Evolutionary conservation across 305 asterid species (phyloP).

Genomic region (Stenogyne calaminthoides): DNA sequence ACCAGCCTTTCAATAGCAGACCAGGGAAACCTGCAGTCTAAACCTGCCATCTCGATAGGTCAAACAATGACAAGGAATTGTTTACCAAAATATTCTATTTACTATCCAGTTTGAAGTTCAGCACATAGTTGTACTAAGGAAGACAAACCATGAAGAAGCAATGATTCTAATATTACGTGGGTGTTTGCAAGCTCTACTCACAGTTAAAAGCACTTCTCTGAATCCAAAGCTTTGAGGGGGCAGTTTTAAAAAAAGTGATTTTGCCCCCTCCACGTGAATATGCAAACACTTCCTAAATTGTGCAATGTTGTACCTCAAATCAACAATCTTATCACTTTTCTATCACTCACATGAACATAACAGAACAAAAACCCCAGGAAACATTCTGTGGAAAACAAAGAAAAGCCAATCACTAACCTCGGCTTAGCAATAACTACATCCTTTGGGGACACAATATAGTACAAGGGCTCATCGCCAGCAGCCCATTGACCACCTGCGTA

Average conservation of each 20-base stretch:
- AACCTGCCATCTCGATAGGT: constrained; percentile 13
- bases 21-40: constrained; percentile 14
- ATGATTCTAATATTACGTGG: not conserved
- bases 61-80: constrained; percentile 2
- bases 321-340: not conserved
- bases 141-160: constrained; percentile 13
- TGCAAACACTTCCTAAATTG: not conserved
- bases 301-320: constrained; percentile 16
- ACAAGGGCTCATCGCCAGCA: constrained; percentile 96
- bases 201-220: too few species aligned
- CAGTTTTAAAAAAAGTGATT: too few species aligned
- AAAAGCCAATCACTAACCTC: constrained; percentile 57
- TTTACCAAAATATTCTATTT: constrained; percentile 13
- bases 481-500: constrained; percentile 99
- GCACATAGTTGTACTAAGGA: not conserved
- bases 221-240: too few species aligned
- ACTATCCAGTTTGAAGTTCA: not conserved
- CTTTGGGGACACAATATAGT: constrained; percentile 94
- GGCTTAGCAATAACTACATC: constrained; percentile 99
- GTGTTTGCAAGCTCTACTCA: too few species aligned
- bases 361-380: constrained; percentile 16
- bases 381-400: constrained; percentile 19
- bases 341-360: constrained; percentile 23
- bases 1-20: constrained; percentile 12
- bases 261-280: too few species aligned